Evolutionary conservation across 2,329 filamentous ascomycete genomes (phyloP), one percentile per base, ranked within the genome.

Genomic region (Pleomassaria siparia): DNA sequence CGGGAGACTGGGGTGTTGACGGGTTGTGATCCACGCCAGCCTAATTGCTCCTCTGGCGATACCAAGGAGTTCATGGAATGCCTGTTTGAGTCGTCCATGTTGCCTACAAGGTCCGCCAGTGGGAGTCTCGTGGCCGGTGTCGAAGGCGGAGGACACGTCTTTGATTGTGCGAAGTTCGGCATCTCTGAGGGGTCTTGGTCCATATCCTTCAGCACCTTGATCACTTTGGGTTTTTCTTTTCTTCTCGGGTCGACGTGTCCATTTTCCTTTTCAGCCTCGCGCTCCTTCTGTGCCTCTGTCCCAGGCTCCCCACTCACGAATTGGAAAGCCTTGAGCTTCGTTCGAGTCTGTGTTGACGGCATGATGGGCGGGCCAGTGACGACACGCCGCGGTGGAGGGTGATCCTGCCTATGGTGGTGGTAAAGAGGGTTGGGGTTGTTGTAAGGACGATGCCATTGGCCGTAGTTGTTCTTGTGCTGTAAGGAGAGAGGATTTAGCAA

Each of bases 31-130:
- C 66, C 66, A 32, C 82, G 77, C 83, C 83, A 86, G 40, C 77
- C 75, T 36, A 86, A 74, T 58, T 82, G 79, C 52, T 85, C 83
- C 53, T 83, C 79, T 0, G 82, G 83, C 1, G 82, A 83, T 15
- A 73, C 63, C n/a, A 73, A 67, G 16, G 76, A 72, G 43, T 72
- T 73, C 21, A 72, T 70, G n/a, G 72, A 71, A 47, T 73, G 72
- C 55, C 74, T 76, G 29, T 76, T 72, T 9, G 74, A 74, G 58
- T 83, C 80, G 62, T 85, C 82, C 40, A 76, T 76, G 60, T 83
- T 82, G 52, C 80, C 80, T 37, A 85, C 81, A 25, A 85, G 70
- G 51, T 85, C 82, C 25, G 80, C 80, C 11, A 85, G 69, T 20
- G 82, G 80, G 30, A 85, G 75, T 46, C 80, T 72, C 35, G 81